Percentiles rank a stretch among this genome's conserved stretches.
These are phyloP conservation scores for Zygosaccharomyces sapae DNA, from an alignment of 1,139 yeast species.

Conservation along the genomic window DNA sequence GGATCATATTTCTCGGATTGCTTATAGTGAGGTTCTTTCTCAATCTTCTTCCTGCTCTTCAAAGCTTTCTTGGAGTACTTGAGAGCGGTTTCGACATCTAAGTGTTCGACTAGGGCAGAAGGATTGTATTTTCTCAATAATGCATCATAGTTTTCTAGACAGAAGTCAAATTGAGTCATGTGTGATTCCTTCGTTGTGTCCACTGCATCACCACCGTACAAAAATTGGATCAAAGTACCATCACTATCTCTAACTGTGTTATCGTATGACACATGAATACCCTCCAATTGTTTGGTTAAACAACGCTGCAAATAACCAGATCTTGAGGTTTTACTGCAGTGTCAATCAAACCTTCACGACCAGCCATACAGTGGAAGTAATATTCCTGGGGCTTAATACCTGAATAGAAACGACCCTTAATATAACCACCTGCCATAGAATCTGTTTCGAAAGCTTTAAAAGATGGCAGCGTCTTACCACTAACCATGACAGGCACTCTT, in stretches of 20 bases:
- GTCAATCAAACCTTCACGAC: conserved; percentile 99
- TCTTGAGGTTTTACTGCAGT: conserved; percentile 99
- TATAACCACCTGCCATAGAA: conserved; percentile 98
- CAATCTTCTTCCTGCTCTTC: conserved; percentile 68
- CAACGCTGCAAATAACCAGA: conserved; percentile 99
- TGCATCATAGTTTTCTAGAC: conserved; percentile 85
- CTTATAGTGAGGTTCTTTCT: conserved; percentile 56
- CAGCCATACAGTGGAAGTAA: conserved; percentile 99
- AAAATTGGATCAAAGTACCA: conserved; percentile 88
- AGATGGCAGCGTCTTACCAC: conserved; percentile 95
- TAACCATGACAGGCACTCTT: conserved; percentile 98
- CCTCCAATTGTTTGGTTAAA: conserved; percentile 95
- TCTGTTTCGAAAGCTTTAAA: conserved; percentile 96
- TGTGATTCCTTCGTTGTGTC: conserved; percentile 95
- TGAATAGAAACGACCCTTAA: conserved; percentile 94
- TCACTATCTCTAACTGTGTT: conserved; percentile 95
- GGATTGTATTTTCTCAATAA: conserved; percentile 85
- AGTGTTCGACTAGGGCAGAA: conserved; percentile 62
- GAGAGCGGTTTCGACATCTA: conserved; percentile 79
- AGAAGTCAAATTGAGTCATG: conserved; percentile 89
- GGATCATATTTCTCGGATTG: conserved; percentile 79
- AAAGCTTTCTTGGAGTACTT: conserved; percentile 76
- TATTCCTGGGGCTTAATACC: conserved; percentile 99
- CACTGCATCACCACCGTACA: conserved; percentile 96
- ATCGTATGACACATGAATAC: conserved; percentile 91